These are phyloP conservation scores for Malassezia yamatoensis DNA, from an alignment of 1,284 basidiomycete species.

Conservation along the genomic window DNA sequence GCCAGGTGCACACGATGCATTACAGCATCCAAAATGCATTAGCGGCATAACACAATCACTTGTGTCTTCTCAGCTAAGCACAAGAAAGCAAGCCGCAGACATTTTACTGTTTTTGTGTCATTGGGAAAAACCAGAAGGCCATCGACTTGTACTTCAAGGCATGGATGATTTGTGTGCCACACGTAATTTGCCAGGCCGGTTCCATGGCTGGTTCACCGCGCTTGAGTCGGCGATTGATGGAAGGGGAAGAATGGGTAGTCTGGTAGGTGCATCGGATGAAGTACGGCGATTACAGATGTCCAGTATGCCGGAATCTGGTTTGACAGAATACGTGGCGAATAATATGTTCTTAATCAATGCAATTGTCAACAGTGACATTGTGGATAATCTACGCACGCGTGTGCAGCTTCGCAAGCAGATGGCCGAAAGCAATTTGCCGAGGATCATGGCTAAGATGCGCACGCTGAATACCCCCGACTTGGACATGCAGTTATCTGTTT, in stretches of 20 bases:
- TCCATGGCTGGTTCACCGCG: conserved; percentile 81
- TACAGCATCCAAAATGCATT: conserved; percentile 67
- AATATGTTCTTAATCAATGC: conserved; percentile 39
- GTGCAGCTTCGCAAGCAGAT: conserved; percentile 77
- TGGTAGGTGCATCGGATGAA: conserved; percentile 86
- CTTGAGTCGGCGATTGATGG: conserved; percentile 69
- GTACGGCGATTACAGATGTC: conserved; percentile 54
- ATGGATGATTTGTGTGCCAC: conserved; percentile 48
- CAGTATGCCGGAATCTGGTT: conserved; percentile 67
- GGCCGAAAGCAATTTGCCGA: conserved; percentile 70
- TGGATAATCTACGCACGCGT: conserved; percentile 58
- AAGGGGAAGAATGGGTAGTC: conserved; percentile 83
- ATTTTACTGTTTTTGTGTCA: conserved; percentile 55
- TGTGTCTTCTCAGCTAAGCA: conserved; percentile 69
- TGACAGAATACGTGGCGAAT: conserved; percentile 51
- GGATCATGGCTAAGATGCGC: conserved; percentile 64
- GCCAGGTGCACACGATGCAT: conserved; percentile 66
- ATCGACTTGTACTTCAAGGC: conserved; percentile 51
- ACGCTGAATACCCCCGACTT: conserved; percentile 59
- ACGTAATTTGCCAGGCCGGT: conserved; percentile 51
- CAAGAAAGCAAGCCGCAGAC: conserved; percentile 71
- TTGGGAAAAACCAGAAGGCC: conserved; percentile 51
- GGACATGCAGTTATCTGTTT: conserved; percentile 60
- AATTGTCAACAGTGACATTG: conserved; percentile 39
- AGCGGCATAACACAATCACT: conserved; percentile 73